These are phyloP conservation scores for Paecilomyces fulvus DNA, from an alignment of 2,329 filamentous ascomycete genomes.

Conservation along the genomic window DNA sequence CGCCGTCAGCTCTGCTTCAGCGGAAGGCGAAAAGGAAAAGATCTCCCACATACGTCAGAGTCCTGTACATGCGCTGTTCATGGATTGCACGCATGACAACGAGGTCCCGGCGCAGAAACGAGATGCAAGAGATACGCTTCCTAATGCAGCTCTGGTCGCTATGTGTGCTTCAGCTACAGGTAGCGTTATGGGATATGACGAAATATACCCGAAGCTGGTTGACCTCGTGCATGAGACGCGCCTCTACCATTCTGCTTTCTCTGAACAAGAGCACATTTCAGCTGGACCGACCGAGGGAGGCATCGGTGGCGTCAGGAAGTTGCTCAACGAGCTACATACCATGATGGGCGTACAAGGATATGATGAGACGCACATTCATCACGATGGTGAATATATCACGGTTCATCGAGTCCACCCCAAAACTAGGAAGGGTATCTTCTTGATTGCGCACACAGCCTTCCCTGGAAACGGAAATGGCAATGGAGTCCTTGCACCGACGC, in stretches of 20 bases:
- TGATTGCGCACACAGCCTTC: constrained; percentile 94
- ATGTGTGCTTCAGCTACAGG: constrained; percentile 95
- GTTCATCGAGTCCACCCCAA: constrained; percentile 91
- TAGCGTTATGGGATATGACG: constrained; percentile 96
- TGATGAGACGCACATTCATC: constrained; percentile 91
- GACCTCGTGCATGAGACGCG: constrained; percentile 86
- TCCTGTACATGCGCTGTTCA: constrained; percentile 88
- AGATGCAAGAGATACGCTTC: constrained; percentile 85
- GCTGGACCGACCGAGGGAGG: constrained; percentile 67
- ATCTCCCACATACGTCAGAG: constrained; percentile 77
- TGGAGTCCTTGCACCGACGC: constrained; percentile 68
- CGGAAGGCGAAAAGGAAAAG: constrained; percentile 44
- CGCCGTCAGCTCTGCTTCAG: constrained; percentile 25
- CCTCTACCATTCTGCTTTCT: constrained; percentile 70
- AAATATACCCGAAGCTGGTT: constrained; percentile 88
- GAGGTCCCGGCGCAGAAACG: constrained; percentile 92
- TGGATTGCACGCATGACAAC: constrained; percentile 99
- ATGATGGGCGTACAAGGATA: constrained; percentile 94
- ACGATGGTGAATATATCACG: constrained; percentile 92
- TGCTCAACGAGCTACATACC: constrained; percentile 89
- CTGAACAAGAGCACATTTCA: constrained; percentile 42
- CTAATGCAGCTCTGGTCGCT: constrained; percentile 85
- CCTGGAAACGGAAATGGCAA: constrained; percentile 82
- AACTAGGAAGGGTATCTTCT: constrained; percentile 85
- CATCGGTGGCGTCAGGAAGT: constrained; percentile 82